Conservation (phyloP, 140 eudicot species). For the Stevia rebaudiana region DNA sequence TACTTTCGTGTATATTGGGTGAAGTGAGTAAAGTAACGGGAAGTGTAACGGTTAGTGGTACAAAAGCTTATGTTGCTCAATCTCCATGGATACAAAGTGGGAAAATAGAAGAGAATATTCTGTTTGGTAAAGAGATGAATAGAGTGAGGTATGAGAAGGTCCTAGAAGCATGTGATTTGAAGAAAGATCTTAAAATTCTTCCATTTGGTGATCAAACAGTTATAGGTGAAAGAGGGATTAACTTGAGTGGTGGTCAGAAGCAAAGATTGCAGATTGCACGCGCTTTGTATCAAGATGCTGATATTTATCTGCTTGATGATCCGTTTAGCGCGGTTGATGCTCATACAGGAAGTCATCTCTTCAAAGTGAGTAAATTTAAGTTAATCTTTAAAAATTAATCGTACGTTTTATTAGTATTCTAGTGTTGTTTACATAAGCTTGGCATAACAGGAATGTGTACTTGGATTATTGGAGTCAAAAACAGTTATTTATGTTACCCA, state of each 20-base stretch:
- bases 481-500: conserved; percentile 55
- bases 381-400: background rate
- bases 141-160: conserved; percentile 31
- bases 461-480: conserved; percentile 31
- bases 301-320: conserved; percentile 50
- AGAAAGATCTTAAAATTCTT: conserved; percentile 45
- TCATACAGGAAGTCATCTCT: conserved; percentile 46
- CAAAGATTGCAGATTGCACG: conserved; percentile 60
- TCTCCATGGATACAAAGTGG: conserved; percentile 61
- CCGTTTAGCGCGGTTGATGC: conserved; percentile 67
- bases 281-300: conserved; percentile 51
- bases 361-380: conserved; percentile 35
- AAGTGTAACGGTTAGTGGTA: conserved; percentile 37
- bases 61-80: conserved; percentile 53
- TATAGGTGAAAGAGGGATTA: conserved; percentile 58
- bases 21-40: conserved; percentile 42
- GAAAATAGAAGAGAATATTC: conserved; percentile 42
- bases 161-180: conserved; percentile 37
- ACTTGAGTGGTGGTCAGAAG: too few species aligned
- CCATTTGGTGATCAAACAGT: conserved; percentile 49
- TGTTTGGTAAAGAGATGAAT: conserved; percentile 43
- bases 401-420: background rate
- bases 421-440: background rate
- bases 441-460: conserved; percentile 39
- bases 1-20: conserved; percentile 42